phyloP scores from a whole-genome alignment of 257 asterid genomes.

The Thymus mandschuricus region DNA sequence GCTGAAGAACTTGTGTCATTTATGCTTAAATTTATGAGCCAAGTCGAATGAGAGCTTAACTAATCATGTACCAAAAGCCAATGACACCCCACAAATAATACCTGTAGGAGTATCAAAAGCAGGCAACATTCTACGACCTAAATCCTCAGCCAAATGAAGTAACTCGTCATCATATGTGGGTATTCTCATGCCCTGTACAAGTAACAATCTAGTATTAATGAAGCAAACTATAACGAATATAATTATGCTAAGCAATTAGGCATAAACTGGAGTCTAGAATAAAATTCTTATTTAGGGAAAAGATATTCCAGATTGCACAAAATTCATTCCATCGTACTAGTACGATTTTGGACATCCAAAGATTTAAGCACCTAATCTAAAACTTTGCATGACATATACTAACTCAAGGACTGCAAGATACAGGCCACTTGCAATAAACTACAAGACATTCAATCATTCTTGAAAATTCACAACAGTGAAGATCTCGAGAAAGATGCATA shows the following conservation, averaged over 20 bases:
- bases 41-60: slow-evolving; percentile 7
- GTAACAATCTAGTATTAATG: slow-evolving; percentile 22
- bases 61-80: slow-evolving; percentile 19
- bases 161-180: slow-evolving; percentile 86
- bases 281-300: slow-evolving; percentile 3
- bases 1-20: neutral
- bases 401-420: slow-evolving; percentile 11
- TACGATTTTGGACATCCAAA: slow-evolving; percentile 15
- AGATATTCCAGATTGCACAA: slow-evolving; percentile 3
- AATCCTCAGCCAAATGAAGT: slow-evolving; percentile 91
- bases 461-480: neutral
- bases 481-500: neutral
- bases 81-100: slow-evolving; percentile 34
- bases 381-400: slow-evolving; percentile 15
- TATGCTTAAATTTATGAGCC: neutral
- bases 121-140: slow-evolving; percentile 90
- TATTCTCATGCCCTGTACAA: slow-evolving; percentile 88
- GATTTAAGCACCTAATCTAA: slow-evolving; percentile 2
- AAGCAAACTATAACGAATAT: neutral
- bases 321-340: neutral
- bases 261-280: neutral
- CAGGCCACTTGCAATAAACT: slow-evolving; percentile 18
- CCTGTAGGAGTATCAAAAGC: slow-evolving; percentile 99
- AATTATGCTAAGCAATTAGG: slow-evolving; percentile 15
- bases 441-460: neutral